Evolutionary conservation across 2,329 filamentous ascomycete species (phyloP), one percentile per base, ranked within the genome.

Genomic region (Ophiocordyceps australis): DNA sequence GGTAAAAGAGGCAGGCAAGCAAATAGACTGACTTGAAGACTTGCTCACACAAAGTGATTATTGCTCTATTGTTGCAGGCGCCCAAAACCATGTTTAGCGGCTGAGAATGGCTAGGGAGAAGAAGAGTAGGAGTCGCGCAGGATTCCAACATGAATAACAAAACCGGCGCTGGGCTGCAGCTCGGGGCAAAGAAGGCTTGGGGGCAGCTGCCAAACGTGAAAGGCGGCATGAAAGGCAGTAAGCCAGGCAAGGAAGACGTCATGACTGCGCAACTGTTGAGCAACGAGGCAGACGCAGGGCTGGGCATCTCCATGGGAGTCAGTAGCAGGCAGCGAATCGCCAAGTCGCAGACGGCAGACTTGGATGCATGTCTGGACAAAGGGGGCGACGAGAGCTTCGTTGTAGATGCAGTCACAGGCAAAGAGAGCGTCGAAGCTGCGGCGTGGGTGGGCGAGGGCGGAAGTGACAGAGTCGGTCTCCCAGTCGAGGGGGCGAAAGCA

Each of bases 371-470:
- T 78, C 38, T 74, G 66, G n/a, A 89, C 78, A 25, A 95, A 67
- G 0, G 85, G 82, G 22, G 66, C 56, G 14, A 95, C 68, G 4
- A 95, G 64, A 3, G 77, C 68, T 36, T 93, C 80, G 50, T 95
- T 98, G 57, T 91, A 98, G 37, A 98, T 76, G 49, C 85, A 94
- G 49, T 98, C 89, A 43, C 82, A 92, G 4, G 83, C 82, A 19
- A 95, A 46, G 9, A 95, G 57, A 10, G 72, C 51, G 40, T 91
- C 77, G 36, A 89, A 75, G 30, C 63, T 61, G 40, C 23, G 33
- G 40, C 20, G 27, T 34, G 11, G 36, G 32, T 10, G 45, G 2
- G 53, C 54, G 17, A 66, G 45, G 3, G 39, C 38, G 8, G 43
- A 34, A 14, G 53, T 63, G 8, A 74, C 59, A 24, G 60, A 49